Base-by-base conservation (phyloP, 2,329 filamentous ascomycete species). In the Botrytis cinerea region DNA sequence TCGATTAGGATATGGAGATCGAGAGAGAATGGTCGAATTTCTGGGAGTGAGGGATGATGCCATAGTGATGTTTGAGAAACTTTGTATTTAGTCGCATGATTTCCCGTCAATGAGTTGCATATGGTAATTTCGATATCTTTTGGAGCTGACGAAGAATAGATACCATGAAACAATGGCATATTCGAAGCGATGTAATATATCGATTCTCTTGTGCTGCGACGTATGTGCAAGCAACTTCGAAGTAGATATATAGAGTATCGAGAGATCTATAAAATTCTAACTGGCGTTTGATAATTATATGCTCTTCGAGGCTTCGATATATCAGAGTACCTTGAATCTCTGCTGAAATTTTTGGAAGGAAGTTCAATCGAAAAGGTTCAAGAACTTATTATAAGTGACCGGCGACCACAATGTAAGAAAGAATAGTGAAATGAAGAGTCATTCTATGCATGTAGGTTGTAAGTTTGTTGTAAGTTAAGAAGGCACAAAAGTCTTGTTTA, bases 1-100 rank as follows among this genome's bases (percentile, higher is more conserved):
- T 71, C 69, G 25, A 71, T 46, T 1, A 63, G 45, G 32, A 71
- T 62, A 4, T 71, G 69, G 2, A 71, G 59, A n/a, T 71, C 25
- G 2, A 28, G 25, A 22, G 69, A 71, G 35, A 71, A 71, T 1
- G 69, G 69, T 38, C 69, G 69, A 46, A 71, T 71, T 28, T 71
- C 69, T n/a, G 69, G 54, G n/a, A 62, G 40, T 35, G 45, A 46
- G 25, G 69, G 59, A 18, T 61, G 43, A 28, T 71, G 69, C 69
- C 69, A 71, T 35, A 59, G 45, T 20, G 59, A 46, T 20, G 18
- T 51, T 51, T 45, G 14, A n/a, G 7, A 22, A 35, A 48, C 14
- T 10, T 9, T 28, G 57, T 40, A 43, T 32, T 9, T 57, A 1
- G 40, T 28, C n/a, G 66, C 16, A 18, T 18, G n/a, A 28, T 43